These are phyloP conservation scores for Alternaria consortialis DNA, from an alignment of 2,329 filamentous ascomycete genomes.

Conservation along the genomic window DNA sequence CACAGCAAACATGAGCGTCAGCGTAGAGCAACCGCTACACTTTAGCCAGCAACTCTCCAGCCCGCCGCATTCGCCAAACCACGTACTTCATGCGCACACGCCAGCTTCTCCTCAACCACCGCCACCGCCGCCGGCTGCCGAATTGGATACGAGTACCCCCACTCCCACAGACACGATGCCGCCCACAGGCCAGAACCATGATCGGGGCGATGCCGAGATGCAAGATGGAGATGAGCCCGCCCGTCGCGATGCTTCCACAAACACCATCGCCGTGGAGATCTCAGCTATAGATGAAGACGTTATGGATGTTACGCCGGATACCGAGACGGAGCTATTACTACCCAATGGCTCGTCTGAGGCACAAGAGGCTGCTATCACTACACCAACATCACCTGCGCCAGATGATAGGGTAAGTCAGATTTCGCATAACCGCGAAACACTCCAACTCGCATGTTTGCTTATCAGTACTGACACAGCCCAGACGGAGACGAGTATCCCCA, in stretches of 20 bases:
- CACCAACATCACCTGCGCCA: conserved; percentile 27
- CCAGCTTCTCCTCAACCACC: conserved; percentile 26
- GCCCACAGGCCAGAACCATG: conserved; percentile 46
- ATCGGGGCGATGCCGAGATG: conserved; percentile 50
- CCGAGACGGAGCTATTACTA: conserved; percentile 33
- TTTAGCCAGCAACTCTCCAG: conserved; percentile 48
- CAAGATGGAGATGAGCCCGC: conserved; percentile 34
- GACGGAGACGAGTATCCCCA: conserved; percentile 22
- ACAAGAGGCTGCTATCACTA: conserved; percentile 18
- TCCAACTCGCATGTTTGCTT: neutral
- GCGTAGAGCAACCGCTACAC: conserved; percentile 50
- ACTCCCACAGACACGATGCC: conserved; percentile 44
- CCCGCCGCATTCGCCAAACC: conserved; percentile 43
- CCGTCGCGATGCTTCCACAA: conserved; percentile 20
- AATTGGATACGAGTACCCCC: conserved; percentile 49
- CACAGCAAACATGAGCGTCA: conserved; percentile 51
- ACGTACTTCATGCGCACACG: conserved; percentile 37
- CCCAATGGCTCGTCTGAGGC: conserved; percentile 33
- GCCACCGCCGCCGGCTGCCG: conserved; percentile 33
- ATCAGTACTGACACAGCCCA: conserved; percentile 10
- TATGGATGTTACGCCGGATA: conserved; percentile 53
- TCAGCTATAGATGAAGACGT: conserved; percentile 47
- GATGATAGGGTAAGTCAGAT: conserved; percentile 26
- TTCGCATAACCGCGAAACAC: neutral
- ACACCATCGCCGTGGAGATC: conserved; percentile 39